phyloP scores from a whole-genome alignment of 1,284 basidiomycete genomes.

The Phaffia rhodozyma region DNA sequence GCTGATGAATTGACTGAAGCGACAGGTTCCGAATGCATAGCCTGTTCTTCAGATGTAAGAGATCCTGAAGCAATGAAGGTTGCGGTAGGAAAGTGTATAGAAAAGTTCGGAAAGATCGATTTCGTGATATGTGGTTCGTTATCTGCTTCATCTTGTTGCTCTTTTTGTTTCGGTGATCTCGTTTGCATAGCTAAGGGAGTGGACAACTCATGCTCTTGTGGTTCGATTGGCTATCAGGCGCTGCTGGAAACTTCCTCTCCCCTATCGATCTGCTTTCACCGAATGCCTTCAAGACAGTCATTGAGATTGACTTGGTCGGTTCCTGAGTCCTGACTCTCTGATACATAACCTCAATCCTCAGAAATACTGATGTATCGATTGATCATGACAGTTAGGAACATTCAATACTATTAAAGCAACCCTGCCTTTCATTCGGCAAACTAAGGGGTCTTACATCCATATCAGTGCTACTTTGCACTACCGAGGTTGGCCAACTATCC shows the following conservation, averaged over 20 bases:
- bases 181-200: too few species aligned
- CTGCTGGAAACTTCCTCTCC: constrained; percentile 78
- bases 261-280: constrained; percentile 68
- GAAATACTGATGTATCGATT: not conserved
- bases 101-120: constrained; percentile 76
- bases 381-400: constrained; percentile 57
- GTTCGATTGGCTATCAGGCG: constrained; percentile 42
- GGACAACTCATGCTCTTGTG: not conserved
- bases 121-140: constrained; percentile 78
- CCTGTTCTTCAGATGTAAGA: constrained; percentile 72
- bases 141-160: constrained; percentile 14
- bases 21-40: constrained; percentile 61
- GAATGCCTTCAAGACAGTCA: constrained; percentile 82
- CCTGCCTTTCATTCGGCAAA: constrained; percentile 53
- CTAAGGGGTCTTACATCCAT: constrained; percentile 75
- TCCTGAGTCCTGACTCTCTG: not conserved
- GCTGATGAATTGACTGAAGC: constrained; percentile 57
- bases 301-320: constrained; percentile 82
- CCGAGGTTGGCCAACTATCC: constrained; percentile 42
- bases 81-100: constrained; percentile 64
- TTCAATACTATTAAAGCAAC: constrained; percentile 93
- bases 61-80: constrained; percentile 56
- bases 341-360: not conserved
- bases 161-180: not conserved
- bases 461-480: constrained; percentile 87